phyloP scores from a whole-genome alignment of 1,139 yeast species.

The Suhomyces guaymorum region DNA sequence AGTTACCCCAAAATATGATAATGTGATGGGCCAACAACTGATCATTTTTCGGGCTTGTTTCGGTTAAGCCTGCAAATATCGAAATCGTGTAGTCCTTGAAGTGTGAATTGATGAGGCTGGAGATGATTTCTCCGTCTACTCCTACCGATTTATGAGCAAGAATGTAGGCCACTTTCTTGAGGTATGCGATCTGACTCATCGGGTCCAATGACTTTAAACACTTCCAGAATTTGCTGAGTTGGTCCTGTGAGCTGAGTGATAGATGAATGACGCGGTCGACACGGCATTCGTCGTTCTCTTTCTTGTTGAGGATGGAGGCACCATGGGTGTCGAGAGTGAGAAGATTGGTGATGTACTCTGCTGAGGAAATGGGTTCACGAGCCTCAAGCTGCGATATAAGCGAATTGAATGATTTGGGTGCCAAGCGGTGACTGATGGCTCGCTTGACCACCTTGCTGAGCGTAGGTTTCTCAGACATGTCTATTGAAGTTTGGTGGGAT shows the following conservation, averaged over 20 bases:
- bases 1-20: constrained; percentile 12
- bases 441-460: constrained; percentile 19
- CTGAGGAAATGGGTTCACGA: constrained; percentile 16
- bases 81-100: constrained; percentile 14
- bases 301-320: constrained; percentile 12
- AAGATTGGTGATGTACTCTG: constrained; percentile 15
- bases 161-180: constrained; percentile 10
- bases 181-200: constrained; percentile 17
- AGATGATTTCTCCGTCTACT: constrained; percentile 16
- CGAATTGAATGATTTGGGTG: constrained; percentile 18
- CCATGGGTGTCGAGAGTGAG: constrained; percentile 16
- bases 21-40: constrained; percentile 10
- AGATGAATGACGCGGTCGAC: constrained; percentile 14
- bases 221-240: constrained; percentile 18
- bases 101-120: constrained; percentile 10
- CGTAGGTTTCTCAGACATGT: constrained; percentile 5
- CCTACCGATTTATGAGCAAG: constrained; percentile 7
- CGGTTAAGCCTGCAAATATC: constrained; percentile 4
- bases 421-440: constrained; percentile 17
- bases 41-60: constrained; percentile 4
- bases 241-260: constrained; percentile 15
- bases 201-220: constrained; percentile 15
- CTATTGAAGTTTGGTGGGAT: not conserved
- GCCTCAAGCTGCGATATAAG: constrained; percentile 19
- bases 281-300: constrained; percentile 11